Evolutionary conservation across 73 alveolate genomes (phyloP), one percentile per base, ranked within the genome.

Genomic region (Paramecium biaurelia): DNA sequence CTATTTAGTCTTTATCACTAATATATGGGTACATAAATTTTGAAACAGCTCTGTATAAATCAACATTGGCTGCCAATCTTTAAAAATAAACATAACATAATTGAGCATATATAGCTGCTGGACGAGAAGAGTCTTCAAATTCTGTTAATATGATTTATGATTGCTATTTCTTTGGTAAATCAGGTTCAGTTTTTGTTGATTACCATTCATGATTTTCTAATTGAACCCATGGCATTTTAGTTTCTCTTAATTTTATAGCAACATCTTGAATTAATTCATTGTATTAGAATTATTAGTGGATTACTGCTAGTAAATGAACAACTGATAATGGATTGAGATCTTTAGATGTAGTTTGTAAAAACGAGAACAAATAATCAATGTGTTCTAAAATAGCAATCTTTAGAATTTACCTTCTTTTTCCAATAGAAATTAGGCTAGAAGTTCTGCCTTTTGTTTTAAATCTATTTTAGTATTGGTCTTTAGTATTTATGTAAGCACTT

Each of bases 171-270:
- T 32, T 63, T 32, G 43, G 84, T 14, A 38, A 26, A 24, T 79
- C 90, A 9, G 90, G 76, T 18, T 79, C 90, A 2, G 90, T 79
- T 20, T 24, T 47, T 9, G 21, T 79, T 2, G 45, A 30, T 12
- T 26, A 9, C 84, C 84, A 63, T 63, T 63, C 84, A 26, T 63
- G 84, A 26, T 63, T 63, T 63, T 63, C 84, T 32, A 30, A 42
- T 34, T 45, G 35, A 20, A 72, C 35, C 74, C 74, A 79, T 79
- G 45, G 70, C 72, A 79, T 23, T 47, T 47, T 43, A 10, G 70
- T 43, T 79, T 79, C 90, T 45, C 90, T 21, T 43, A 79, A 47
- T n/a, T 79, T 79, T 4, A 79, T 38, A 43, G 90, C 90, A 10
- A 79, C 56, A 7, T 79, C 90, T 14, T 79, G 23, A 11, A 79